A percentile compares a stretch with the other conserved stretches of the same genome.
These are phyloP conservation scores for Cytospora paraplurivora DNA, from an alignment of 2,329 filamentous ascomycete species.

Conservation along the genomic window DNA sequence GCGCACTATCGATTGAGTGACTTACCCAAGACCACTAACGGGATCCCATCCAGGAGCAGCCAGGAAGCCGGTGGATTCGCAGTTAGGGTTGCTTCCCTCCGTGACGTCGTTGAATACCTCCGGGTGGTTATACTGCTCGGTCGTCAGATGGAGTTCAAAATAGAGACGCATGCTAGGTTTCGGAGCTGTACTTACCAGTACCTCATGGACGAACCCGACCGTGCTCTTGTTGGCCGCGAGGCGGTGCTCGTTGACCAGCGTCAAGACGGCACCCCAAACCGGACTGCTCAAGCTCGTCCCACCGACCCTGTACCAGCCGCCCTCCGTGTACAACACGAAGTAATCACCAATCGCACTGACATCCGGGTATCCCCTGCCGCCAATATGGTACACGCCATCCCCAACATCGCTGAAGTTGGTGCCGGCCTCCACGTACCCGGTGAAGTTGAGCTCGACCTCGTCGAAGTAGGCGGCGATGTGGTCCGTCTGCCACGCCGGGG, in stretches of 20 bases:
- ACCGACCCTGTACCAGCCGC: conserved; percentile 42
- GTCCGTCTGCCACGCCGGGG: conserved; percentile 36
- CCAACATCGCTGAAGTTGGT: conserved; percentile 40
- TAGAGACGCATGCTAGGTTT: neutral
- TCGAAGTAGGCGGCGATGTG: conserved; percentile 35
- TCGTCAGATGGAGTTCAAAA: neutral
- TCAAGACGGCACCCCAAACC: conserved; percentile 50
- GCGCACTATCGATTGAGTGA: neutral
- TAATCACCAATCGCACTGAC: conserved; percentile 47
- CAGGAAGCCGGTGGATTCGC: conserved; percentile 44
- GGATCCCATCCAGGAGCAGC: conserved; percentile 46
- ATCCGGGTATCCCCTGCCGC: conserved; percentile 52
- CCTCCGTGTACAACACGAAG: conserved; percentile 40
- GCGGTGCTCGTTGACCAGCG: conserved; percentile 53
- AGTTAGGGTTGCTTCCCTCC: conserved; percentile 41
- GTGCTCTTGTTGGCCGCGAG: conserved; percentile 47
- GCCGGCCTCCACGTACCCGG: conserved; percentile 39
- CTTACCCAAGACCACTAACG: conserved; percentile 41
- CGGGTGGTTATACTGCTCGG: conserved; percentile 33
- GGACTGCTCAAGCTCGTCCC: conserved; percentile 55
- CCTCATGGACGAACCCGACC: conserved; percentile 55
- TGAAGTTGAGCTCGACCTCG: conserved; percentile 34
- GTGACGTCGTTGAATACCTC: conserved; percentile 39
- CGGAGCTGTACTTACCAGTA: conserved; percentile 39
- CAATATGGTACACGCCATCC: conserved; percentile 45